Conservation (phyloP, 2,329 filamentous ascomycete species). For the Talaromyces sp. region DNA sequence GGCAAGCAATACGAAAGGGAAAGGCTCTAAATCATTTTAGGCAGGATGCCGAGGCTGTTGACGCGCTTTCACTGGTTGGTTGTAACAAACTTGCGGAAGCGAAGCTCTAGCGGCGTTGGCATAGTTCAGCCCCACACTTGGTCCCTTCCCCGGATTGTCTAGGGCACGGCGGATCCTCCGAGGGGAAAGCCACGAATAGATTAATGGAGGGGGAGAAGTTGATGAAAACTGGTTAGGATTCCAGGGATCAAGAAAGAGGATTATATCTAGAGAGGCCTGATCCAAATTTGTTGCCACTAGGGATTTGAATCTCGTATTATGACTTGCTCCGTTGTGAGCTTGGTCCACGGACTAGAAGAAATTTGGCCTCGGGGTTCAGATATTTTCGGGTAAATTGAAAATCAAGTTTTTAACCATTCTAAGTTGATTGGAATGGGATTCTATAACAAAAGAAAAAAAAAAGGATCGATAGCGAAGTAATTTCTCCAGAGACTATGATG, state of each 20-base stretch:
- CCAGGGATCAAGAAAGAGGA: too few relatives aligned
- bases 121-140: slow-evolving; percentile 2
- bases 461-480: too few relatives aligned
- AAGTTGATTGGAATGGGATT: background rate
- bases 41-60: background rate
- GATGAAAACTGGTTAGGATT: background rate
- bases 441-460: background rate
- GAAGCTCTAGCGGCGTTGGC: background rate
- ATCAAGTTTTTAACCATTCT: background rate
- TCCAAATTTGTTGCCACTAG: too few relatives aligned
- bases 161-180: slow-evolving; percentile 1
- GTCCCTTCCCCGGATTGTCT: slow-evolving; percentile 9
- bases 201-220: background rate
- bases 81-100: slow-evolving; percentile 1
- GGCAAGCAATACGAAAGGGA: background rate
- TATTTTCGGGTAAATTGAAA: background rate
- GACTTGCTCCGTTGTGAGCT: background rate
- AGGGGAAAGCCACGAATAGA: background rate
- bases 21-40: background rate
- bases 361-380: background rate
- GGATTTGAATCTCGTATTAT: too few relatives aligned
- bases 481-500: background rate
- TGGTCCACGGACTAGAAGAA: background rate
- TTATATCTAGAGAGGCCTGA: too few relatives aligned
- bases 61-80: slow-evolving; percentile 2